phyloP scores from a whole-genome alignment of 306 rosid genomes.

The Arachis stenosperma region DNA sequence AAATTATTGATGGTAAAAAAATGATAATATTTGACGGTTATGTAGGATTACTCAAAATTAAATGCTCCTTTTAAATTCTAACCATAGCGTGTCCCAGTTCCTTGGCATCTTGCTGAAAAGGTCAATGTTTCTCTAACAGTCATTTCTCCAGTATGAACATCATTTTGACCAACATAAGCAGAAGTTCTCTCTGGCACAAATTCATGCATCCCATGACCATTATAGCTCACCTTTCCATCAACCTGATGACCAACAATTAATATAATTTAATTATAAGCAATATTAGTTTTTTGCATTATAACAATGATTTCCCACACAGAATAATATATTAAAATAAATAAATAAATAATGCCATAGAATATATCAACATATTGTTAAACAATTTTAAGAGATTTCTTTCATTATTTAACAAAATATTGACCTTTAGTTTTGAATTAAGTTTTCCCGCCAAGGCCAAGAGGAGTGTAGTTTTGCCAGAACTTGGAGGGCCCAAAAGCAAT shows the following conservation, averaged over 20 bases:
- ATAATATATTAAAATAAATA: too few species aligned
- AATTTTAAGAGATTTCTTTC: too few species aligned
- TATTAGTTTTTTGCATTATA: too few species aligned
- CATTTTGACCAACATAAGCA: slow-evolving; percentile 83
- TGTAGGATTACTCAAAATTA: too few species aligned
- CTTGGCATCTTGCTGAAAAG: slow-evolving; percentile 82
- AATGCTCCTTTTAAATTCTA: slow-evolving; percentile 13
- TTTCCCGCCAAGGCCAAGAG: slow-evolving; percentile 79
- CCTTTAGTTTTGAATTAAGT: slow-evolving; percentile 64
- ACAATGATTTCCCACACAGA: too few species aligned
- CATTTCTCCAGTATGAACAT: slow-evolving; percentile 85
- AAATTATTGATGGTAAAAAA: too few species aligned
- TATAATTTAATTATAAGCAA: not conserved
- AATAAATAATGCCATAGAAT: too few species aligned
- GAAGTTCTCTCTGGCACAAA: slow-evolving; percentile 79
- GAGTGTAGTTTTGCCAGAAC: slow-evolving; percentile 83
- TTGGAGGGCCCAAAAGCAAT: slow-evolving; percentile 85
- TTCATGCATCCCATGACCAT: slow-evolving; percentile 54
- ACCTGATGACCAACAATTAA: slow-evolving; percentile 32
- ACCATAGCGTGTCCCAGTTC: slow-evolving; percentile 81
- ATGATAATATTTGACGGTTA: too few species aligned
- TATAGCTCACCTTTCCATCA: slow-evolving; percentile 53
- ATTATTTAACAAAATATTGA: not conserved
- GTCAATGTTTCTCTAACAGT: slow-evolving; percentile 90
- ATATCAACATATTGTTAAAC: too few species aligned